Evolutionary conservation across 2,329 filamentous ascomycete genomes (phyloP).

Genomic region (Trichoderma hamatum): DNA sequence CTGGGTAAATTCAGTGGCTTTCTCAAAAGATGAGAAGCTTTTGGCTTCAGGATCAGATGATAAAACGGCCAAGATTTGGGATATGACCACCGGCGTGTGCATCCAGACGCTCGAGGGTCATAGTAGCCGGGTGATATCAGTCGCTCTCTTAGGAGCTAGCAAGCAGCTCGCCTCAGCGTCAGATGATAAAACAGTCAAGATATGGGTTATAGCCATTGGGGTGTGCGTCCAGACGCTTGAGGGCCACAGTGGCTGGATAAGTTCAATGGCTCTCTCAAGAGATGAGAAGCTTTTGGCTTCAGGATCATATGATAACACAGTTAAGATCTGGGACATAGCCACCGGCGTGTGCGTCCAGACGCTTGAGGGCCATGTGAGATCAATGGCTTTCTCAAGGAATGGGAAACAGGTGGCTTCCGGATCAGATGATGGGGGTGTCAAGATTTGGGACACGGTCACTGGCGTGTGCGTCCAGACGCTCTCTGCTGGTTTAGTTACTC

Average conservation of each 20-base stretch:
- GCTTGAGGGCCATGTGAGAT: not conserved
- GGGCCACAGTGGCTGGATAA: not conserved
- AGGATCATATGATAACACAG: not conserved
- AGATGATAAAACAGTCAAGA: not conserved
- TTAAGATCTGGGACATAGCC: not conserved
- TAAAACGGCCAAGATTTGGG: not conserved
- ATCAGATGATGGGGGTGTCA: not conserved
- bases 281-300: not conserved
- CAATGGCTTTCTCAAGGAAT: not conserved
- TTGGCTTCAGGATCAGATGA: conserved; percentile 11
- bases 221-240: not conserved
- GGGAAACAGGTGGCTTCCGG: not conserved
- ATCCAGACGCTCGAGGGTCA: not conserved
- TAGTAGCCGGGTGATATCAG: not conserved
- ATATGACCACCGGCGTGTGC: not conserved
- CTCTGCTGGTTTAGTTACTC: not conserved
- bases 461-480: not conserved
- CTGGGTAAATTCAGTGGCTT: not conserved
- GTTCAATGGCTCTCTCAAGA: not conserved
- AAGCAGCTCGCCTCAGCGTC: not conserved
- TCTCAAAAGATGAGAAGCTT: not conserved
- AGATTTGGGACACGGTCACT: not conserved
- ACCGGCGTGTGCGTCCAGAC: not conserved
- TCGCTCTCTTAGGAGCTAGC: not conserved
- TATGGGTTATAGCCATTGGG: not conserved